Evolutionary conservation across 306 rosid species (phyloP), one percentile per base, ranked within the genome.

Genomic region (Dalbergia oliveri): DNA sequence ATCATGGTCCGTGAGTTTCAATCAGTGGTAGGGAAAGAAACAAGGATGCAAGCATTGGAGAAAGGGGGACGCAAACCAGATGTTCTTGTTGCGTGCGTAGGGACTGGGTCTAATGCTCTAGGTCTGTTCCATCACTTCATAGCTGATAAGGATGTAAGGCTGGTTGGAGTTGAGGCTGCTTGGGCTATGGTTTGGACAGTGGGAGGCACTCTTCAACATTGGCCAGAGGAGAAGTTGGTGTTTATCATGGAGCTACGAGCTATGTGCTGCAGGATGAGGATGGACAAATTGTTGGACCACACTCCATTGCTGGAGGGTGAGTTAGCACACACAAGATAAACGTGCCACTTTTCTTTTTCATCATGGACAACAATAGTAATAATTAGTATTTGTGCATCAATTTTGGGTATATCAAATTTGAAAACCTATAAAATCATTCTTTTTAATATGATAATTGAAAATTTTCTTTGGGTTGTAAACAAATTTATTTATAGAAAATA

Each of bases 1-100:
- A 82, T 73, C 5, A 90, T 92, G 93, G 97, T 92, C 3, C 80
- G 97, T 1, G 91, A 92, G 72, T 92, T 92, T 64, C 94, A 92
- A 13, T 87, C 93, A 1, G 89, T 92, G 54, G 86, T 92, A 9
- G 97, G 97, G 3, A 88, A 88, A 45, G 97, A 92, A 50, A 87
- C 93, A 2, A 78, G 91, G 45, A 84, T 11, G 65, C 97, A 92
- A 77, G 88, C 91, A 8, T 9, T 49, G 81, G 84, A 84, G 69
- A 87, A 81, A 61, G 88, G 93, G 94, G 93, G 93, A 0, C 87
- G 85, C 10, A 85, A 84, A 56, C 97, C 97, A 4, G 88, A 92
- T 4, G 82, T 87, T 6, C 4, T 92, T 6, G 58, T 92, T 9
- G 97, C 97, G 0, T 78, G 84, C 11, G 87, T 92, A 1, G 97